These are phyloP conservation scores for Onygenales sp. DNA, from an alignment of 2,329 filamentous ascomycete species.

Conservation along the genomic window DNA sequence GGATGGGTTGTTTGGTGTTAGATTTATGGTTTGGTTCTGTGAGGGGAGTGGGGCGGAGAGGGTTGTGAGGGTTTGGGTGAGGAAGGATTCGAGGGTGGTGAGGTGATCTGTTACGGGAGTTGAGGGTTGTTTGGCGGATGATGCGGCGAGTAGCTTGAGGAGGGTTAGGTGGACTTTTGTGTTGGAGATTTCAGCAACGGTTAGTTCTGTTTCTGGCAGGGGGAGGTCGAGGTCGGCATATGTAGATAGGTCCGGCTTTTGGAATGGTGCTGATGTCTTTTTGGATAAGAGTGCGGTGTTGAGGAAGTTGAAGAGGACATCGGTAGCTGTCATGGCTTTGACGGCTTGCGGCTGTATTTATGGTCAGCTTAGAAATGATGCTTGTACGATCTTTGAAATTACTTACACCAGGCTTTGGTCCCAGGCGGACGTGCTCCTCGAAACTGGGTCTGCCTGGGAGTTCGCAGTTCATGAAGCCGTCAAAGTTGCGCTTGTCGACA, in stretches of 20 bases:
- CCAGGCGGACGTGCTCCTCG: conserved; percentile 29
- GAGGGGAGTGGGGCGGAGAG: conserved; percentile 1
- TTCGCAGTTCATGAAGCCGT: conserved; percentile 34
- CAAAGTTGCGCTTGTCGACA: conserved; percentile 28
- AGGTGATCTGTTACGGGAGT: conserved; percentile 1
- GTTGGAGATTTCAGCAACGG: conserved; percentile 24
- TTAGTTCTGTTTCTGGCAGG: conserved; percentile 23
- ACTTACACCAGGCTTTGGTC: conserved; percentile 29
- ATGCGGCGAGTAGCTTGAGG: conserved; percentile 20
- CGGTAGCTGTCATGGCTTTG: conserved; percentile 23
- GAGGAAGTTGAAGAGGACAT: conserved; percentile 26
- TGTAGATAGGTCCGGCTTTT: not conserved
- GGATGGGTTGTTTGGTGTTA: conserved; percentile 11
- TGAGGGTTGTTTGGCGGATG: not conserved
- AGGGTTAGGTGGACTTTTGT: conserved; percentile 24
- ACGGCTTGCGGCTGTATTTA: conserved; percentile 25
- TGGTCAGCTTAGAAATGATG: conserved; percentile 12
- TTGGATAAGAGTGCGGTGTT: conserved; percentile 11
- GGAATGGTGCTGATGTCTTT: not conserved
- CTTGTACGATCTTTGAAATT: not conserved
- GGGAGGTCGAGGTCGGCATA: conserved; percentile 5
- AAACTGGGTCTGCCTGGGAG: conserved; percentile 22
- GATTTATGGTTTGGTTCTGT: no score
- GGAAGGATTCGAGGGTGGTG: conserved; percentile 8
- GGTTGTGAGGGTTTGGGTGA: conserved; percentile 4